Conservation (phyloP, 305 asterid genomes). For the Solanum hybrid region DNA sequence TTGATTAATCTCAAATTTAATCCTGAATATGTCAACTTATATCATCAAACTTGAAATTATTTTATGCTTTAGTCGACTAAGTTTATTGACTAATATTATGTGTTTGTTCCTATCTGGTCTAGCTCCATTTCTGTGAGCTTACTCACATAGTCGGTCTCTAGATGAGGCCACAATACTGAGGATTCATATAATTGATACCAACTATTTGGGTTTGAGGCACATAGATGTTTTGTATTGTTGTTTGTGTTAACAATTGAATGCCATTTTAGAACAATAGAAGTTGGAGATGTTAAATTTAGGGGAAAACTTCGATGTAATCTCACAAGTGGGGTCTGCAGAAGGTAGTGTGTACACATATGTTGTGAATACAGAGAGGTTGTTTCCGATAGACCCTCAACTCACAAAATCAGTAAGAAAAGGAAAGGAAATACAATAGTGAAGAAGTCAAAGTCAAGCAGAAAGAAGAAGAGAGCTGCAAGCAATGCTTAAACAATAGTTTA, state of each 20-base stretch:
- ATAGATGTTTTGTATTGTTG: too few relatives aligned
- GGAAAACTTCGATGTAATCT: not conserved
- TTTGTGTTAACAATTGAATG: not conserved
- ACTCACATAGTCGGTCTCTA: not conserved
- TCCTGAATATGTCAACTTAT: too few relatives aligned
- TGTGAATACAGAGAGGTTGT: not conserved
- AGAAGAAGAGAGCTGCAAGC: not conserved
- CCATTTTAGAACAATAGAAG: not conserved
- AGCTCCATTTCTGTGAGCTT: not conserved
- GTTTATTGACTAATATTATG: too few relatives aligned
- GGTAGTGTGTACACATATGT: not conserved
- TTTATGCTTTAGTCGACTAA: too few relatives aligned
- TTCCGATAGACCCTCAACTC: not conserved
- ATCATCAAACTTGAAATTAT: too few relatives aligned
- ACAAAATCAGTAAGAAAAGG: not conserved
- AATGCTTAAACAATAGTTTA: not conserved
- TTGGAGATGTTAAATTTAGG: not conserved
- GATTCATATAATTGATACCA: not conserved
- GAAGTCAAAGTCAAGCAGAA: accelerated
- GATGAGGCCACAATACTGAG: not conserved
- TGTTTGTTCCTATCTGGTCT: not conserved
- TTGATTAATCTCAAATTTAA: too few relatives aligned
- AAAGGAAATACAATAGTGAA: not conserved
- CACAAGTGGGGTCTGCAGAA: not conserved
- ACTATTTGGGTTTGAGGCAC: not conserved